Evolutionary conservation across 2,329 filamentous ascomycete species (phyloP).

Genomic region (Talaromyces sp.): DNA sequence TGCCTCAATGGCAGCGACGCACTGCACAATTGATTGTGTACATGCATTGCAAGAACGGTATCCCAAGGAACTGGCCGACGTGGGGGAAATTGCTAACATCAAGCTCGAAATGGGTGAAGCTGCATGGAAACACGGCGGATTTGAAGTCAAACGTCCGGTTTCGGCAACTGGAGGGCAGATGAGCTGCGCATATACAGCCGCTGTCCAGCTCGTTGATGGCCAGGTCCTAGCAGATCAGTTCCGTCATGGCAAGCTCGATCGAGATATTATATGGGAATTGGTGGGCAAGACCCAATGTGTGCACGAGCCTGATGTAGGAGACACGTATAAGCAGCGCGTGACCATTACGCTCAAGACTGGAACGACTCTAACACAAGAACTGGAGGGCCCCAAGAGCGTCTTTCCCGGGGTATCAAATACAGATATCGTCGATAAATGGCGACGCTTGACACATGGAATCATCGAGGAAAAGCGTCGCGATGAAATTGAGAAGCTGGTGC

Average conservation of each 20-base stretch:
- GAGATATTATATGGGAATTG: constrained; percentile 32
- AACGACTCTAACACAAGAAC: constrained; percentile 12
- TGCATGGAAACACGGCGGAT: constrained; percentile 12
- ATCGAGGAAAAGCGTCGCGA: constrained; percentile 21
- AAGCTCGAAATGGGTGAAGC: constrained; percentile 7
- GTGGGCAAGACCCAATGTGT: constrained; percentile 24
- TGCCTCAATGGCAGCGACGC: constrained; percentile 31
- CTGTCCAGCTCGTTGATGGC: constrained; percentile 32
- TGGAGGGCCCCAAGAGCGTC: constrained; percentile 25
- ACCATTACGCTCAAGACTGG: constrained; percentile 20
- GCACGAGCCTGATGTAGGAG: constrained; percentile 12
- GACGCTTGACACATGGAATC: constrained; percentile 21
- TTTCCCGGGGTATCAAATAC: constrained; percentile 29
- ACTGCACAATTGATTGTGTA: constrained; percentile 32
- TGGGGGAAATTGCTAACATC: constrained; percentile 8
- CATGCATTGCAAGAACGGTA: constrained; percentile 25
- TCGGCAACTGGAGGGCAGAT: constrained; percentile 36
- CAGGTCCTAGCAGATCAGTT: constrained; percentile 32
- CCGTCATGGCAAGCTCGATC: constrained; percentile 23
- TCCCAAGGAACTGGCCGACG: constrained; percentile 16
- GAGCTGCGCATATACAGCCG: constrained; percentile 31
- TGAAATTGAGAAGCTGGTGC: constrained; percentile 25
- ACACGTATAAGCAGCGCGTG: constrained; percentile 12
- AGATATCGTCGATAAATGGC: constrained; percentile 34
- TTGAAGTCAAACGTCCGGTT: constrained; percentile 27